These are phyloP conservation scores for Acanthamoeba royreba DNA, from an alignment of 208 protist species.

Conservation along the genomic window DNA sequence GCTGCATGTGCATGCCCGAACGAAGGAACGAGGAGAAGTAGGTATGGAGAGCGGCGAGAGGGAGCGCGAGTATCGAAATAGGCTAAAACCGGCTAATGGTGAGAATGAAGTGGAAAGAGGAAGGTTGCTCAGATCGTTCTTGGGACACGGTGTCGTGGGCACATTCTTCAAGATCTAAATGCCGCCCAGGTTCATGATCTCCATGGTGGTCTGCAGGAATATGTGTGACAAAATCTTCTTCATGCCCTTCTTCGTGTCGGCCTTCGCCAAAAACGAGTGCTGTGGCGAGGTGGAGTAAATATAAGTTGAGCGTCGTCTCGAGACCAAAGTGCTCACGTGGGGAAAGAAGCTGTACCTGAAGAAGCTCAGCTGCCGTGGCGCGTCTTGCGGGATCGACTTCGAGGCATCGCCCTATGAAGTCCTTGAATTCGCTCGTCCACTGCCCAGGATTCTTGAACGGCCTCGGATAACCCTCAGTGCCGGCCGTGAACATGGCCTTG, in stretches of 20 bases:
- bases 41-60: too few relatives aligned
- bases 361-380: conserved; percentile 28
- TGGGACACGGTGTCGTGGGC: too few relatives aligned
- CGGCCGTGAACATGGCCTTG: conserved; percentile 50
- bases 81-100: too few relatives aligned
- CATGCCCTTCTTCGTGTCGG: conserved; percentile 60
- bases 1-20: too few relatives aligned
- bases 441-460: conserved; percentile 44
- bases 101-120: neutral
- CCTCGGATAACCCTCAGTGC: conserved; percentile 17
- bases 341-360: neutral
- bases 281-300: neutral
- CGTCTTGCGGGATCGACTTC: neutral
- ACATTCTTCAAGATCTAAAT: neutral
- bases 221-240: conserved; percentile 62
- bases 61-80: too few relatives aligned
- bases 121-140: too few relatives aligned
- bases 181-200: conserved; percentile 50
- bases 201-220: conserved; percentile 54
- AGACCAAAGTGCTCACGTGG: neutral
- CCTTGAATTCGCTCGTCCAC: conserved; percentile 45
- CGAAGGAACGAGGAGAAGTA: too few relatives aligned
- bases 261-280: conserved; percentile 62
- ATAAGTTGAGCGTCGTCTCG: neutral
- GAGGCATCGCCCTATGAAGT: conserved; percentile 40